phyloP scores from a whole-genome alignment of 495 filamentous ascomycete genomes.

The Penicillium fimorum region DNA sequence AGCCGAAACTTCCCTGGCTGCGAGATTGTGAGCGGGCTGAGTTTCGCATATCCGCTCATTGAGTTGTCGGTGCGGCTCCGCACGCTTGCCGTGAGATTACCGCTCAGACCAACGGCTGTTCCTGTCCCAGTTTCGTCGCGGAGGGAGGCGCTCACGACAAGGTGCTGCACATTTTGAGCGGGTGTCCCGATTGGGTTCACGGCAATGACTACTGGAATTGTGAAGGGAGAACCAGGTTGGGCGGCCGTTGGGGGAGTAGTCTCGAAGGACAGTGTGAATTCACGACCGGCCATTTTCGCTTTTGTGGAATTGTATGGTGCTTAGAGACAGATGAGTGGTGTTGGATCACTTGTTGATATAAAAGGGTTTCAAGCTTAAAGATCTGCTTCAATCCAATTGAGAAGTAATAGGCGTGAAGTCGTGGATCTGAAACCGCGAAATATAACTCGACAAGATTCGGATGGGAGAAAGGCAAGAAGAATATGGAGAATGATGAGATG shows the following conservation, averaged over 20 bases:
- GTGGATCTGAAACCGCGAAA: conserved; percentile 12
- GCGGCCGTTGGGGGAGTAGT: conserved; percentile 32
- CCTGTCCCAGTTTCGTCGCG: conserved; percentile 32
- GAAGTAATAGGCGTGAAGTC: neutral
- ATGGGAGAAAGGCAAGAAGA: neutral
- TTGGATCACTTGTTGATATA: neutral
- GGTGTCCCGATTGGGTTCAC: conserved; percentile 36
- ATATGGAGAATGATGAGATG: neutral
- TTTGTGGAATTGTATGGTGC: neutral
- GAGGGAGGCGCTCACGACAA: conserved; percentile 34
- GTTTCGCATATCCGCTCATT: conserved; percentile 40
- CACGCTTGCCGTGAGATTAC: conserved; percentile 38
- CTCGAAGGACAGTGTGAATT: conserved; percentile 40
- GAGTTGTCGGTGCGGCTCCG: conserved; percentile 34
- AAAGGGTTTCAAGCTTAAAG: conserved; percentile 3
- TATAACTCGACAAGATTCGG: conserved; percentile 2
- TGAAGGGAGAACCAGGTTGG: conserved; percentile 32
- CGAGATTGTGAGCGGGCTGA: conserved; percentile 31
- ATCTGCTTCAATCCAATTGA: conserved; percentile 14
- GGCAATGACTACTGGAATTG: conserved; percentile 37
- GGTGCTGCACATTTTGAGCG: conserved; percentile 27
- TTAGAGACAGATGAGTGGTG: neutral
- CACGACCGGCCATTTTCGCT: conserved; percentile 32
- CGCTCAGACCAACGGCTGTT: conserved; percentile 27
- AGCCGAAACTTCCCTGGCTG: conserved; percentile 37